Base-by-base conservation (phyloP, 345 rosid genomes). In the Aegle marmelos region DNA sequence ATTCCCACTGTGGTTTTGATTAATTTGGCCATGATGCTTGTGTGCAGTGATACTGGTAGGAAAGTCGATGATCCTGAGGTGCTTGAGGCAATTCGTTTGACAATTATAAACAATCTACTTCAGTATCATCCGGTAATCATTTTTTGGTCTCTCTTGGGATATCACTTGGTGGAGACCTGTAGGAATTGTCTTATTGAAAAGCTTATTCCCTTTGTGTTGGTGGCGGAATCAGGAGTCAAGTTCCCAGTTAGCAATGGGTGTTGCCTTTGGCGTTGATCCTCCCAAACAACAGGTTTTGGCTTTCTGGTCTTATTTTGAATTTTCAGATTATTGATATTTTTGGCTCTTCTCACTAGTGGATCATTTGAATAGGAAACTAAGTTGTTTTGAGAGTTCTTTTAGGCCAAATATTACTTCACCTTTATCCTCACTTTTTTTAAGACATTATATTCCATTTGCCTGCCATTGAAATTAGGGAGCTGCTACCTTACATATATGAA, bases 31-130 rank as follows among this genome's bases (percentile, higher is more conserved):
- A 17, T 28, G 56, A 36, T 68, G 41, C 80, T 75, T 84, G 34
- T 82, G 41, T 87, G 85, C 89, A 96, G 99, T 74, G 86, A 80
- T 80, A 92, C 93, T 54, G 99, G 99, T 69, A 85, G 99, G 87
- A 96, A 96, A 88, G 91, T 96, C 65, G 97, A 91, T 39, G 99
- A 94, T 72, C 95, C 97, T 13, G 99, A 96, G 83, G 80, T 94
- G 86, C 98, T 96, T 8, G 99, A 96, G 82, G 95, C 97, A 56
- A 96, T 96, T 73, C 98, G 99, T 70, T 88, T 96, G 90, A 96
- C 99, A 25, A 87, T 94, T 73, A 96, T 96, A 54, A 93, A 89
- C 88, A 96, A 96, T 81, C 54, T 96, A 73, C 91, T 96, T 36
- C 79, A 96, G 88, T 96, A 87, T 86, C 99, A 96, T 83, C 99